Base-by-base conservation (phyloP, 768 basidiomycete species). In the Pholiota conissans region DNA sequence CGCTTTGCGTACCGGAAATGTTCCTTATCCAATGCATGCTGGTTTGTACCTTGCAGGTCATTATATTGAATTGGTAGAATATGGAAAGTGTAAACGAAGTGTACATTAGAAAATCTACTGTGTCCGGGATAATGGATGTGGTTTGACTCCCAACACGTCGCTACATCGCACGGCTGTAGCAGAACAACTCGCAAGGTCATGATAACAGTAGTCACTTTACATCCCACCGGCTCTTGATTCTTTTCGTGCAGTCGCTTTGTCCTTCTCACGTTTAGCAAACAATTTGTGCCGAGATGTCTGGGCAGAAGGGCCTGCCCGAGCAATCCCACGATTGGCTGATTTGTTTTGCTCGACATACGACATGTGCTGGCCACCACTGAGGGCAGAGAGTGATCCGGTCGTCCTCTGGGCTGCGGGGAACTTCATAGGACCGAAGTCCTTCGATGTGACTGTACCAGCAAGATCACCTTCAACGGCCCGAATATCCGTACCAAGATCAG, bases 281-380 rank as follows among this genome's bases (percentile, higher is more conserved):
- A 93, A 71, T 72, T 90, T 91, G 78, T 91, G 85, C 49, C 91
- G 83, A 55, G 79, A 79, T 39, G 79, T 70, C 26, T 49, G 48
- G 16, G 72, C 64, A 13, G 64, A 52, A 14, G 68, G 61, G 30
- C 63, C 65, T 55, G 79, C 82, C 32, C 79, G 76, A 26, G 89
- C 84, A 9, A 92, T 77, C 56, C 84, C 85, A 78, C 89, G 91
- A 80, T 95, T 95, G 50, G 87, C 90, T 20, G 88, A 90, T 72
- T 92, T 93, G 76, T 95, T 94, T 71, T 93, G 89, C 74, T 95
- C 93, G 47, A 93, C 81, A 65, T 95, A 95, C 47, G 90, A 91
- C 93, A 95, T 94, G 65, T 92, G 91, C 64, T 92, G 90, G 3
- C 85, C 92, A 29, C 94, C 94, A 69, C 90, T 92, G 62, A 96